phyloP scores from a whole-genome alignment of 305 asterid genomes.

The Coffea humblotiana region DNA sequence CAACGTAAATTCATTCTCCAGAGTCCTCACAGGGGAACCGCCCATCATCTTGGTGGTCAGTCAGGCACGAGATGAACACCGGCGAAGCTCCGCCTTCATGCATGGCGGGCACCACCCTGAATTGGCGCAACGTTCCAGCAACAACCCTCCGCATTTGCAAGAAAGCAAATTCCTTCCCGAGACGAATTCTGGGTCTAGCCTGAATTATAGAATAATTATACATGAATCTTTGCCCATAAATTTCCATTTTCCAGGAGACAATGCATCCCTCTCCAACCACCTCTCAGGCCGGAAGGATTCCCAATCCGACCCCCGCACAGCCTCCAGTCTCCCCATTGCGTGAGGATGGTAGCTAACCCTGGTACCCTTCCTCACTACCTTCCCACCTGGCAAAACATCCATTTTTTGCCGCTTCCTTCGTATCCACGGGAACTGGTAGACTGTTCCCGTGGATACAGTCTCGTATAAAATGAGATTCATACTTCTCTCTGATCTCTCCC shows the following conservation, averaged over 20 bases:
- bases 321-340: conserved; percentile 62
- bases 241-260: conserved; percentile 19
- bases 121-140: conserved; percentile 43
- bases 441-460: conserved; percentile 63
- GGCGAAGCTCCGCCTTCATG: conserved; percentile 38
- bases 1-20: conserved; percentile 10
- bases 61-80: conserved; percentile 22
- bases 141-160: conserved; percentile 42
- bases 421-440: conserved; percentile 53
- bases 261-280: conserved; percentile 35
- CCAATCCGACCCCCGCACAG: conserved; percentile 55
- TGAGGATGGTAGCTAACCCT: conserved; percentile 49
- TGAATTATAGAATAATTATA: conserved; percentile 28
- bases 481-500: conserved; percentile 28
- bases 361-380: conserved; percentile 41
- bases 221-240: conserved; percentile 29
- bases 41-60: conserved; percentile 47
- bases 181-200: conserved; percentile 31
- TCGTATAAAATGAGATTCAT: conserved; percentile 24
- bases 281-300: conserved; percentile 45
- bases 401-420: conserved; percentile 33
- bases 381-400: conserved; percentile 56
- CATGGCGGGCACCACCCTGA: conserved; percentile 41
- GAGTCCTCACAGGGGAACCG: conserved; percentile 52
- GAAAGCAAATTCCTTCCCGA: conserved; percentile 32